A percentile compares a stretch with the other conserved stretches of the same genome.
Conservation (phyloP, 805 yeast species). For the Cyberlindnera misumaiensis region DNA sequence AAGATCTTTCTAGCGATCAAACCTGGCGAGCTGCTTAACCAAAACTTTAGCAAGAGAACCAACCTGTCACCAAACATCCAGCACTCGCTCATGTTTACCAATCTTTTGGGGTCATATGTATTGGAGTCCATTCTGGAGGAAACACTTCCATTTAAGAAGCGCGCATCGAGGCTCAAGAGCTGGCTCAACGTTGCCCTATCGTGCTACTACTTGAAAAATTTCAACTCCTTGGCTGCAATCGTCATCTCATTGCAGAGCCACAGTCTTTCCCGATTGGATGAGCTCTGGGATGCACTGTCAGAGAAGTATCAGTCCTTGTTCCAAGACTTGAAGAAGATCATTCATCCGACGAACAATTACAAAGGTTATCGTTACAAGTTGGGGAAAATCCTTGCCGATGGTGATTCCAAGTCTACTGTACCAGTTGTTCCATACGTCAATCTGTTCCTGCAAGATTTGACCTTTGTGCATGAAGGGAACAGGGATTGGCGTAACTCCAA, state of each 20-base stretch:
- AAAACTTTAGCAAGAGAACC: slow-evolving; percentile 51
- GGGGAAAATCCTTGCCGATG: slow-evolving; percentile 41
- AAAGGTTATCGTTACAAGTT: slow-evolving; percentile 59
- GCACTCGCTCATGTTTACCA: slow-evolving; percentile 59
- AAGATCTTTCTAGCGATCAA: slow-evolving; percentile 55
- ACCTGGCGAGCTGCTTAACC: slow-evolving; percentile 61
- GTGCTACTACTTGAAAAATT: slow-evolving; percentile 65
- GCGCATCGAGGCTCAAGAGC: slow-evolving; percentile 49
- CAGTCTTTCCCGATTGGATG: slow-evolving; percentile 54
- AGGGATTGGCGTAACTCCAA: slow-evolving; percentile 58
- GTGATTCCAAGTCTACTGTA: slow-evolving; percentile 32
- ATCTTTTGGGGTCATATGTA: slow-evolving; percentile 64
- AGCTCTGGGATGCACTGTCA: slow-evolving; percentile 51
- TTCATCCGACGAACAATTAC: slow-evolving; percentile 73
- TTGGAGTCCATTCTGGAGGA: slow-evolving; percentile 62
- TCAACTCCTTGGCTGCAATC: slow-evolving; percentile 73
- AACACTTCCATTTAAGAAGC: slow-evolving; percentile 35
- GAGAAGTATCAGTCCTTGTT: slow-evolving; percentile 56
- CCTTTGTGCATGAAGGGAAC: slow-evolving; percentile 80
- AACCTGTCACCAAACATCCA: slow-evolving; percentile 59
- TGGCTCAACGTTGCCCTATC: slow-evolving; percentile 75
- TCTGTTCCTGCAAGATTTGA: slow-evolving; percentile 68
- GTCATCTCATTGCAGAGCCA: slow-evolving; percentile 73
- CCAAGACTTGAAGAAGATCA: slow-evolving; percentile 56
- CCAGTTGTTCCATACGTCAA: slow-evolving; percentile 76